phyloP scores from a whole-genome alignment of 164 flowering plant species.

The Vitis rotundifolia region DNA sequence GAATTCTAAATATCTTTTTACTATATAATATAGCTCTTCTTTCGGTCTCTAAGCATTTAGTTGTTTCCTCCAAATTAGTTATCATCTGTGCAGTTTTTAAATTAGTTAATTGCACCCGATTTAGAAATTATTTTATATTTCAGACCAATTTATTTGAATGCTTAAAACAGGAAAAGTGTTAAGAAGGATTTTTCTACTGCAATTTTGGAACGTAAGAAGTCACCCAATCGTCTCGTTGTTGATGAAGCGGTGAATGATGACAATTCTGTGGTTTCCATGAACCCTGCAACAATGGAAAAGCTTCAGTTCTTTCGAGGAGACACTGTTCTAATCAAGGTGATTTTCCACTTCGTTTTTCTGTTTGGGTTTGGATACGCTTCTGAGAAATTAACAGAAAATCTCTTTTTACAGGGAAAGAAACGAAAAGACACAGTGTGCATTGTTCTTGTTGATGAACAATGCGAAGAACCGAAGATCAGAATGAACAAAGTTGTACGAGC shows the following conservation, averaged over 20 bases:
- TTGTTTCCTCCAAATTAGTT: too few relatives aligned
- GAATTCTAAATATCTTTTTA: too few relatives aligned
- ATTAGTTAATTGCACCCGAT: background rate
- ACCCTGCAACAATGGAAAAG: constrained; percentile 36
- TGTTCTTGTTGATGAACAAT: constrained; percentile 46
- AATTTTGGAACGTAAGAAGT: constrained; percentile 32
- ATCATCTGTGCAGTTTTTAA: background rate
- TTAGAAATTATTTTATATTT: background rate
- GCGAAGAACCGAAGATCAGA: constrained; percentile 51
- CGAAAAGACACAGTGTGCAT: constrained; percentile 51
- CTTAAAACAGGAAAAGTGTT: constrained; percentile 19
- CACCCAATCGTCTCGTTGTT: constrained; percentile 35
- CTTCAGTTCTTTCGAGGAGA: constrained; percentile 35
- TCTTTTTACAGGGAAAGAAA: constrained; percentile 39
- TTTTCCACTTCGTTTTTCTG: constrained; percentile 3
- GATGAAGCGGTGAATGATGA: constrained; percentile 30
- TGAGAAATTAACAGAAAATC: background rate
- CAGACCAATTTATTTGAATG: background rate
- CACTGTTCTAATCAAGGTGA: constrained; percentile 28
- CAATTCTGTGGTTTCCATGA: constrained; percentile 28
- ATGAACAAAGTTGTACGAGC: constrained; percentile 59
- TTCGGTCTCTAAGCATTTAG: too few relatives aligned
- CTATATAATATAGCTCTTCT: too few relatives aligned
- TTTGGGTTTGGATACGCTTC: background rate
- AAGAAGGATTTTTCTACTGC: constrained; percentile 29